Evolutionary conservation across 108 stramenopile genomes (phyloP), one percentile per base, ranked within the genome.

Genomic region (Aurantiochytrium sp.): DNA sequence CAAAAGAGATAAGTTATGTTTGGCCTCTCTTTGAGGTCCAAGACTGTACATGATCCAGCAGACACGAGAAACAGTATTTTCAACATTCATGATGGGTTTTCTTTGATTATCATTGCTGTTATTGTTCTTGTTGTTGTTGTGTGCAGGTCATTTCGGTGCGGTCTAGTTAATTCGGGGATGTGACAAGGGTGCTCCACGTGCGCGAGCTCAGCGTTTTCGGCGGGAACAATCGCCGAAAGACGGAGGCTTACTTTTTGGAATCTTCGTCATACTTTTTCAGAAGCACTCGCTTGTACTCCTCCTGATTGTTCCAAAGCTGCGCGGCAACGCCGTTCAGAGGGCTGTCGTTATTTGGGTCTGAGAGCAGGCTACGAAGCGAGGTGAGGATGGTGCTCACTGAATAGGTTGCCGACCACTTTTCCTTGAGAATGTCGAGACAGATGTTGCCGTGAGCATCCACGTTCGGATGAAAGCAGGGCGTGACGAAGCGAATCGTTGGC

Each of bases 361-460:
- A 97, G 88, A 99, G 92, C 60, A 99, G 92, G 64, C 96, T 97
- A 92, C 99, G 99, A 89, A 99, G 98, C 53, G 96, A 97, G 18
- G 97, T 98, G 91, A 99, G 92, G 91, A 99, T 99, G 45, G 98
- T 98, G 59, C 96, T 96, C 88, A 99, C 97, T 90, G 98, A 97
- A 91, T 99, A 99, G 94, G 99, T 99, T 10, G 99, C 98, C 91
- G 95, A 95, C 99, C 98, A 99, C 90, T 99, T 98, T 92, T 98
- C 99, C 89, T 99, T 98, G 91, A 99, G 94, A 93, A 99, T 99
- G 90, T 99, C 99, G 83, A 99, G 93, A 90, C 93, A 93, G 64
- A 94, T 92, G 59, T 91, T 90, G 12, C 91, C 91, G 59, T 88
- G 51, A 87, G 25, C n/a, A 88, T 93, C 93, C 49, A 94, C 90